Evolutionary conservation across 441 rosid species (phyloP).

Genomic region (Codiaeum variegatum): DNA sequence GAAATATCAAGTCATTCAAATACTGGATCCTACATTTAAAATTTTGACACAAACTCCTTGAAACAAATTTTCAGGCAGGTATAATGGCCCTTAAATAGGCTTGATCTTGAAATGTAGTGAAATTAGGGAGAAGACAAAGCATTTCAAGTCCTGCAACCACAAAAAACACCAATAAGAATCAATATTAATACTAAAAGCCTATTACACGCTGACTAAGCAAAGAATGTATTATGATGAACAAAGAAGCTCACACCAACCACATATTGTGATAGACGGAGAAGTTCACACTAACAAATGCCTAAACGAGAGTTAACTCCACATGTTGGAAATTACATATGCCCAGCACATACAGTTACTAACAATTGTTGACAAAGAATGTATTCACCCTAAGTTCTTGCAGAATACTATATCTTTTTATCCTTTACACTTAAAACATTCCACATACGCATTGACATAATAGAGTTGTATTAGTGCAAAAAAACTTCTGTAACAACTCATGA

Average conservation of each 20-base stretch:
- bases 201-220: not conserved
- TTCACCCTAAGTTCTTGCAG: not conserved
- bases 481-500: not conserved
- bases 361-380: not conserved
- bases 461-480: too few species aligned
- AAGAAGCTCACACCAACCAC: not conserved
- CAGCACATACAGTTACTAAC: not conserved
- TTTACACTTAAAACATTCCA: not conserved
- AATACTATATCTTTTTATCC: not conserved
- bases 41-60: conserved; percentile 8
- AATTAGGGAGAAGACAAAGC: conserved; percentile 92
- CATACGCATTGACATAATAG: not conserved
- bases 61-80: not conserved
- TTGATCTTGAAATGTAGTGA: conserved; percentile 97
- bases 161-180: conserved; percentile 20
- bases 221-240: not conserved
- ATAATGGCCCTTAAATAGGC: conserved; percentile 50
- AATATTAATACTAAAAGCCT: not conserved
- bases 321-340: not conserved
- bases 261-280: not conserved
- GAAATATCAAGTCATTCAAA: conserved; percentile 1
- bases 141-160: conserved; percentile 87
- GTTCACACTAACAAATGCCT: not conserved
- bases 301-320: too few species aligned
- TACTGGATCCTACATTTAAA: conserved; percentile 18